Evolutionary conservation across 768 basidiomycete genomes (phyloP), one percentile per base, ranked within the genome.

Genomic region (Lentinula guzmanii): DNA sequence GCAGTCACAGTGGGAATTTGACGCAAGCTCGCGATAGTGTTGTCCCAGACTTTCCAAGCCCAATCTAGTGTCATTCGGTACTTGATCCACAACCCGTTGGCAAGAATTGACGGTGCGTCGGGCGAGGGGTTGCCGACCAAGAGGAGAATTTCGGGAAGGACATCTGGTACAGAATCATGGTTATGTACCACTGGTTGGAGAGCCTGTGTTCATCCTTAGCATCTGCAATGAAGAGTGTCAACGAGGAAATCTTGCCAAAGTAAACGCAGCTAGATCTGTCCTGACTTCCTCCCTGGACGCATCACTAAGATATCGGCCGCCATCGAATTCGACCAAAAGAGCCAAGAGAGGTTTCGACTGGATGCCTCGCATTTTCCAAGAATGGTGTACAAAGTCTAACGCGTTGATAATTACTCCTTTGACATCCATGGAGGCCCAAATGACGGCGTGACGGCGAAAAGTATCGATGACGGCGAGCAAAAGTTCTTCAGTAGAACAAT

Each of bases 41-140:
- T 92, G 69, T 92, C 90, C 91, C 91, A 93, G 18, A 89, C 87
- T 66, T 86, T 88, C 84, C 85, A 88, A 1, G 82, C 90, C 90
- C 91, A 92, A 65, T 90, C 83, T 13, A 72, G 67, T 0, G 89
- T 83, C 15, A 82, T 83, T 46, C 88, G 84, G 66, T 92, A 92
- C 68, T 90, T 89, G 71, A 90, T 89, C 91, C 91, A 93, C 13
- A 93, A 76, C 51, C 82, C 81, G 65, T 88, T 89, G 0, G 90
- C 91, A 21, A 93, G 82, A 52, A 82, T 79, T 0, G 86, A 85
- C 2, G 89, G 82, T 5, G 86, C 89, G 61, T 87, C 84, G 0
- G 76, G 75, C 54, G 81, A 79, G 2, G 78, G 72, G 67, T 90
- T 84, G 9, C 78, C 81, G 4, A 82, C 81, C n/a, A 91, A 79